Base-by-base conservation (phyloP, 2,329 filamentous ascomycete species). In the Acrodontium crateriforme region DNA sequence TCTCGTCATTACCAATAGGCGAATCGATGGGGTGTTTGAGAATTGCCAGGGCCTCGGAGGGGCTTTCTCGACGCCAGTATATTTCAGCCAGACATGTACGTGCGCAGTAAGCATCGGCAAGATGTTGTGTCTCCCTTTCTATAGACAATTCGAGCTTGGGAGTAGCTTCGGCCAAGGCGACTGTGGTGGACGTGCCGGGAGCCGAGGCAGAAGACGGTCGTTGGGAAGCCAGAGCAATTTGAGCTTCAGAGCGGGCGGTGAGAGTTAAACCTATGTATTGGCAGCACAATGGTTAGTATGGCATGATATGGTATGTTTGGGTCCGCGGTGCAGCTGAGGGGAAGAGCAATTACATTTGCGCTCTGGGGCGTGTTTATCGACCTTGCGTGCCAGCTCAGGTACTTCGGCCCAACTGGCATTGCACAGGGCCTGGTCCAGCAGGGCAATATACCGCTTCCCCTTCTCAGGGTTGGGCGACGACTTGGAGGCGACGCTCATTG, bases 331-430 rank as follows among this genome's bases (percentile, higher is more conserved):
- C 24, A n/a, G n/a, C n/a, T n/a, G n/a, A n/a, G n/a, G 5, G 16
- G 20, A n/a, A 16, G 6, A 14, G 11, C 9, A 51, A 71, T 45
- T 76, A 94, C 87, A 93, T 57, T 71, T 71, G 54, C 81, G 72
- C 36, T 80, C 71, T 21, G 84, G 78, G 44, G 84, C 81, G 67
- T 98, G 87, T 57, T 98, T 95, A 49, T 78, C 79, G 47, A 95
- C 70, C 59, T 98, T 98, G 53, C 87, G 74, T 46, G 89, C 76
- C 38, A 92, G 69, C 59, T 95, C 87, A 15, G 82, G 81, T 16
- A 95, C 69, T 16, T 80, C 73, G 41, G 74, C 66, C 89, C 89
- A 98, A 53, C 75, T 76, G 28, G 79, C 84, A 47, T 87, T 75
- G 56, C 83, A 92, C 48, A 89, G 78, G 40, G 83, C 84, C 43